phyloP scores from a whole-genome alignment of 108 stramenopile genomes.

The Nitzschia sp. region DNA sequence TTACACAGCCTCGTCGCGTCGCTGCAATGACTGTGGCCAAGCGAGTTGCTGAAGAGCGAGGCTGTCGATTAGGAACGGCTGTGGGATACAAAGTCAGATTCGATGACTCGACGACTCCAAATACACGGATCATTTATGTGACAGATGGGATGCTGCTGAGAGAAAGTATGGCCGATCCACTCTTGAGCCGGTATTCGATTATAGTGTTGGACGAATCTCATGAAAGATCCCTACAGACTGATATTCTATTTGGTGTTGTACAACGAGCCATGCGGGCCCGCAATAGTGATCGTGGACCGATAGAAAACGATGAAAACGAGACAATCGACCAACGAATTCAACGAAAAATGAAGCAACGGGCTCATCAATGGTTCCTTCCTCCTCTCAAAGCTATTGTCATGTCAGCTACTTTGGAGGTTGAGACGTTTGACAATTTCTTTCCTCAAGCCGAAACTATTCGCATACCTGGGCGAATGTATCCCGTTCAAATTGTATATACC shows the following conservation, averaged over 20 bases:
- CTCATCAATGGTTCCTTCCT: constrained; percentile 46
- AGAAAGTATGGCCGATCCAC: constrained; percentile 87
- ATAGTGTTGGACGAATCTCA: constrained; percentile 97
- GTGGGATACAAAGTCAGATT: constrained; percentile 97
- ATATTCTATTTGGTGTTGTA: constrained; percentile 94
- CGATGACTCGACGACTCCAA: constrained; percentile 79
- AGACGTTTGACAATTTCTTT: constrained; percentile 86
- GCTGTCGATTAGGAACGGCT: constrained; percentile 52
- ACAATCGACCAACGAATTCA: constrained; percentile 49
- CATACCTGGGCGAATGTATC: constrained; percentile 88
- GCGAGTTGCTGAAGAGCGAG: constrained; percentile 89
- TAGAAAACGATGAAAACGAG: background rate
- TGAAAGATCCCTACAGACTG: constrained; percentile 94
- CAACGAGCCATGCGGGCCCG: constrained; percentile 76
- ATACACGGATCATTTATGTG: constrained; percentile 84
- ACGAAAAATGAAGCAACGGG: constrained; percentile 37
- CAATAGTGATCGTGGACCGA: background rate
- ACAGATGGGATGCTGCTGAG: constrained; percentile 98
- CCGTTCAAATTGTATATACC: constrained; percentile 83
- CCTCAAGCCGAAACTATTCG: constrained; percentile 51
- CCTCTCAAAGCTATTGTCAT: constrained; percentile 93
- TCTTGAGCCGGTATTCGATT: constrained; percentile 78
- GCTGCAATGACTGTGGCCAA: constrained; percentile 94
- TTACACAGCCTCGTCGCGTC: constrained; percentile 96
- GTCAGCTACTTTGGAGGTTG: constrained; percentile 95